Percentiles rank a stretch among this genome's conserved stretches.
Conservation (phyloP, 1,284 basidiomycete genomes). For the Cystobasidium pallidum region DNA sequence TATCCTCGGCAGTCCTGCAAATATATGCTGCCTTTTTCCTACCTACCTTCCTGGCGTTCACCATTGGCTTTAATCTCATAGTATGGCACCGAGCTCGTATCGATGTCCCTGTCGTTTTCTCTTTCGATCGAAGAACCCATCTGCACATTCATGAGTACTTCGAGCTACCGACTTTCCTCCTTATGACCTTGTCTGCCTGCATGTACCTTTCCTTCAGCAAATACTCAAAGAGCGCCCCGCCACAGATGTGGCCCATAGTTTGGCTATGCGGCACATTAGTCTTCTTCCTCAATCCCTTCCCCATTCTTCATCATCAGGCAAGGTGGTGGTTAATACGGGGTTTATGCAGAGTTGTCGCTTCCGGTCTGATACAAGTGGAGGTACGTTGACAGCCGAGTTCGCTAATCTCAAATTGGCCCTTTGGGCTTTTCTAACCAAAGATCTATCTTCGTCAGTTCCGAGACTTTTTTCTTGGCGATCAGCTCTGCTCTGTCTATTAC, state of each 20-base stretch:
- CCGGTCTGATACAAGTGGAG: constrained; percentile 75
- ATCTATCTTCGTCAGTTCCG: constrained; percentile 57
- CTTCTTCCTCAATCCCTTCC: constrained; percentile 76
- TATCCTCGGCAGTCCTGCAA: constrained; percentile 64
- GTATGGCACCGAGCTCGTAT: constrained; percentile 77
- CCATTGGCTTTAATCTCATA: constrained; percentile 75
- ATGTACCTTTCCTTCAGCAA: constrained; percentile 17
- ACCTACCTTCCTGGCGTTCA: constrained; percentile 72
- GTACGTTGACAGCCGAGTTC: constrained; percentile 58
- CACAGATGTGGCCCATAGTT: constrained; percentile 71
- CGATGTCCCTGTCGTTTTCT: constrained; percentile 91
- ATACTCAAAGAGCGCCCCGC: constrained; percentile 44
- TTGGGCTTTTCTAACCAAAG: constrained; percentile 28
- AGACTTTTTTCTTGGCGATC: constrained; percentile 72
- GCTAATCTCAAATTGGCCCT: too few species aligned
- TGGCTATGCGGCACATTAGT: constrained; percentile 72
- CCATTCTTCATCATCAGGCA: constrained; percentile 66
- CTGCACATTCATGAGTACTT: constrained; percentile 81
- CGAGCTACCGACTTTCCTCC: constrained; percentile 69
- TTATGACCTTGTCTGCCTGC: constrained; percentile 57
- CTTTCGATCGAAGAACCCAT: constrained; percentile 72
- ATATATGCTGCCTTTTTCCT: constrained; percentile 76
- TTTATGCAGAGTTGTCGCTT: constrained; percentile 63
- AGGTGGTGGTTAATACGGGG: constrained; percentile 77
- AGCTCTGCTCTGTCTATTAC: constrained; percentile 55